These are phyloP conservation scores for Iris macrosiphon DNA, from an alignment of 106 monocot genomes.

Conservation along the genomic window DNA sequence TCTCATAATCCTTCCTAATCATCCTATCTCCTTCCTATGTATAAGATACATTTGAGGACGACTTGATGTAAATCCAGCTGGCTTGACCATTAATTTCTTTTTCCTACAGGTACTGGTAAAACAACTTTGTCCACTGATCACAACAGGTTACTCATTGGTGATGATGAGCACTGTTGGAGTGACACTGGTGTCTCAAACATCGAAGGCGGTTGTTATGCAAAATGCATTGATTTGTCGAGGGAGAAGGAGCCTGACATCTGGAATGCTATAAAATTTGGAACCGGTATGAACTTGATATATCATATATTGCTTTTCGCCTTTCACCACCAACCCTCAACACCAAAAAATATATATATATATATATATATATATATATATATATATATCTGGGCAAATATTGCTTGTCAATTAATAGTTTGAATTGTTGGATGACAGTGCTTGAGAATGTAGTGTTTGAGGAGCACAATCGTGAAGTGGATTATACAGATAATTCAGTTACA, in stretches of 20 bases:
- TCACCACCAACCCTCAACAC: too few species aligned
- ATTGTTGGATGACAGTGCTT: conserved; percentile 36
- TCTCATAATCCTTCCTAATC: neutral
- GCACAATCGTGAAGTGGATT: conserved; percentile 80
- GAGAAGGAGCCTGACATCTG: conserved; percentile 97
- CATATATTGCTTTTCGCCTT: neutral
- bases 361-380: too few species aligned
- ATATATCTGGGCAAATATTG: too few species aligned
- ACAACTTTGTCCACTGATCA: conserved; percentile 93
- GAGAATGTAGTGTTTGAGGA: conserved; percentile 97
- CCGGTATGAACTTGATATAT: conserved; percentile 53
- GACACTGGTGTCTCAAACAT: conserved; percentile 93
- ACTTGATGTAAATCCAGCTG: neutral
- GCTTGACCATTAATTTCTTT: neutral
- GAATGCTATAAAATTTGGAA: conserved; percentile 94
- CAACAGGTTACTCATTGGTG: conserved; percentile 80
- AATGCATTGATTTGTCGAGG: conserved; percentile 65
- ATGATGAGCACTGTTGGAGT: conserved; percentile 96
- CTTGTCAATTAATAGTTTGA: neutral
- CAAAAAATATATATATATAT: too few species aligned
- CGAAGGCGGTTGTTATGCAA: conserved; percentile 97
- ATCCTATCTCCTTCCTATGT: neutral
- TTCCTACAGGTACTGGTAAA: conserved; percentile 73
- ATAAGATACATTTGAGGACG: neutral
- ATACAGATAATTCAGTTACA: conserved; percentile 81